Evolutionary conservation across 345 rosid genomes (phyloP).

Genomic region (Streptanthus diversifolius): DNA sequence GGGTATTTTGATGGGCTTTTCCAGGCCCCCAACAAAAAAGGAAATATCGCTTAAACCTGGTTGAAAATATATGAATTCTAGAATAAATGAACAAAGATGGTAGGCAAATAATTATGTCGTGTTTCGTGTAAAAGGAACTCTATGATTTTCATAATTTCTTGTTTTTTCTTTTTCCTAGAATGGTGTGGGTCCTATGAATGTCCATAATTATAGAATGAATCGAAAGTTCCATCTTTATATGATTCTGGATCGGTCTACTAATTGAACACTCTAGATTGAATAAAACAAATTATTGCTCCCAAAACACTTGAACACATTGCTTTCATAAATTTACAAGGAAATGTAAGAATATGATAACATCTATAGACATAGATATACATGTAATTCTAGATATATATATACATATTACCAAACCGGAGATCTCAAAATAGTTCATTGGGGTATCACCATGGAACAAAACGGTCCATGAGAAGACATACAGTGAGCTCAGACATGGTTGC

Average conservation of each 20-base stretch:
- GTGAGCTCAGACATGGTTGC: slow-evolving; percentile 59
- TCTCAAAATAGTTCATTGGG: background rate
- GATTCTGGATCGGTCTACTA: background rate
- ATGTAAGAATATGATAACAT: background rate
- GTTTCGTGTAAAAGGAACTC: background rate
- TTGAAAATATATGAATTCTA: background rate
- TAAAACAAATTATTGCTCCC: background rate
- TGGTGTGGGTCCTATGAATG: background rate
- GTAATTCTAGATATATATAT: background rate
- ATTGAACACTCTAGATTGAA: background rate
- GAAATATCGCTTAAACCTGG: background rate
- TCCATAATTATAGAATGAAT: background rate
- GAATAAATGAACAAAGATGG: background rate
- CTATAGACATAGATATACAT: background rate
- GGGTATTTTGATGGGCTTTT: background rate
- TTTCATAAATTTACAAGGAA: slow-evolving; percentile 4
- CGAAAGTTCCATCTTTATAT: background rate
- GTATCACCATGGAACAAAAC: slow-evolving; percentile 68
- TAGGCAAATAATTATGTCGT: background rate
- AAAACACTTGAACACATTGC: background rate
- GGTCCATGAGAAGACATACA: slow-evolving; percentile 72
- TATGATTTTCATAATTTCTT: background rate
- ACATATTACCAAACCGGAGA: background rate
- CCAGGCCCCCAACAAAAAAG: background rate
- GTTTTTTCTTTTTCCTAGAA: background rate